Conservation (phyloP, 2,329 filamentous ascomycete species). For the Lasiodiplodia sp. region DNA sequence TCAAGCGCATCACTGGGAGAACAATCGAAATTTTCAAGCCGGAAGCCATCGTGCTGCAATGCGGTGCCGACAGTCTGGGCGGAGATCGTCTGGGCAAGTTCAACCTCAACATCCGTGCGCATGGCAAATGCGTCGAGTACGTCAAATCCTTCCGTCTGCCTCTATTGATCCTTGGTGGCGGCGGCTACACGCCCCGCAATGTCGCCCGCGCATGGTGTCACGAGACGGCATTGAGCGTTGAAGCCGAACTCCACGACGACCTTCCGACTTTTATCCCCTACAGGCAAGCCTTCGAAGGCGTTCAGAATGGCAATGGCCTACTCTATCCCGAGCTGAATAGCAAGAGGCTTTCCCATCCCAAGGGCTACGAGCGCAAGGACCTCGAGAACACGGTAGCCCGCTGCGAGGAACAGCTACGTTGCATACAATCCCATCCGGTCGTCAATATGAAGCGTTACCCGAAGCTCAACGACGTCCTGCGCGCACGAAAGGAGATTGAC, state of each 20-base stretch:
- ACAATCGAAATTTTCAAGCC: conserved; percentile 87
- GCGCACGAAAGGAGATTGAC: conserved; percentile 73
- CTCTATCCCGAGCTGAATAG: conserved; percentile 89
- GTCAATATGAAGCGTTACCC: conserved; percentile 22
- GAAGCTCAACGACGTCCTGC: conserved; percentile 40
- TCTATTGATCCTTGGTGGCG: conserved; percentile 89
- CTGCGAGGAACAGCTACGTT: conserved; percentile 84
- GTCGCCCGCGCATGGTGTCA: conserved; percentile 97
- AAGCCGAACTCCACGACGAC: conserved; percentile 72
- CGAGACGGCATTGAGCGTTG: conserved; percentile 90
- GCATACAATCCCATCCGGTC: conserved; percentile 77
- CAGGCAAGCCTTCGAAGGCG: conserved; percentile 81
- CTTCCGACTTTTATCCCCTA: conserved; percentile 85
- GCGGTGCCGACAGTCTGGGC: conserved; percentile 91
- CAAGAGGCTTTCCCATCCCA: conserved; percentile 66
- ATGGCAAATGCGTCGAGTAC: conserved; percentile 88
- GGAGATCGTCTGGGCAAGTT: conserved; percentile 94
- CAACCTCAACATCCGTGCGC: conserved; percentile 94
- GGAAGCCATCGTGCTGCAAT: conserved; percentile 90
- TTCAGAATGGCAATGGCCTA: conserved; percentile 72
- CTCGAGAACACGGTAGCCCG: conserved; percentile 78
- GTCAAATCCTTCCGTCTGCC: conserved; percentile 83
- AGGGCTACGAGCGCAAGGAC: conserved; percentile 80
- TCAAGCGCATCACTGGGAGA: conserved; percentile 78
- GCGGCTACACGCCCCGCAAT: conserved; percentile 95